These are phyloP conservation scores for Saccharomycopsis capsularis DNA, from an alignment of 805 yeast genomes.

Conservation along the genomic window DNA sequence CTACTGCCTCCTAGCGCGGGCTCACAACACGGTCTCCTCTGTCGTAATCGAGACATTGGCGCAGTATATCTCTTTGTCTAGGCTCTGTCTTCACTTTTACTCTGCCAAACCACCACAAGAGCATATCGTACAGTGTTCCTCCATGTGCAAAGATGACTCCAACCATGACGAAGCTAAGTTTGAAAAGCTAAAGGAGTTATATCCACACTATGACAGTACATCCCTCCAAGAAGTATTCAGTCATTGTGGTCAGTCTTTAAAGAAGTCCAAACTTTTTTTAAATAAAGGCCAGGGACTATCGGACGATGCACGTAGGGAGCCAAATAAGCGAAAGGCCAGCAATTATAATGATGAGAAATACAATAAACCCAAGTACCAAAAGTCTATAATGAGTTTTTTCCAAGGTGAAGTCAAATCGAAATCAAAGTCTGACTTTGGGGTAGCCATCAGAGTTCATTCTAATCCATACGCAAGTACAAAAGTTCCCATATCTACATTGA, in stretches of 20 bases:
- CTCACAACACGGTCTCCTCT: too few relatives aligned
- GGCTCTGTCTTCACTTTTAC: too few relatives aligned
- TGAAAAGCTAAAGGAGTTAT: slow-evolving; percentile 22
- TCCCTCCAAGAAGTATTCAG: slow-evolving; percentile 43
- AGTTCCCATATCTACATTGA: too few relatives aligned
- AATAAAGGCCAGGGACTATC: neutral
- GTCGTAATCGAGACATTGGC: too few relatives aligned
- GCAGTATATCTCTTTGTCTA: too few relatives aligned
- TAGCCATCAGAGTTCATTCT: slow-evolving; percentile 22
- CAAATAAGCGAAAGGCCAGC: neutral
- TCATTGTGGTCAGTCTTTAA: slow-evolving; percentile 23
- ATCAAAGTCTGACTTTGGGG: slow-evolving; percentile 11
- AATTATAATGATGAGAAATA: neutral
- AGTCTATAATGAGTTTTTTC: slow-evolving; percentile 5
- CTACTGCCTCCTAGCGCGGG: too few relatives aligned
- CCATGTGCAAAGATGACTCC: too few relatives aligned
- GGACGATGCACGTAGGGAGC: neutral
- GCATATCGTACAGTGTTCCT: too few relatives aligned
- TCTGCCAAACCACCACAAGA: too few relatives aligned
- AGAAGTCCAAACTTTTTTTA: neutral
- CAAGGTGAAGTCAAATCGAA: neutral
- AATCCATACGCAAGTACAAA: too few relatives aligned
- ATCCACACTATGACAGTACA: slow-evolving; percentile 38
- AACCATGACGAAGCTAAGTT: too few relatives aligned
- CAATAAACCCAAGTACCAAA: slow-evolving; percentile 6